Base-by-base conservation (phyloP, 179 eudicot genomes). In the Silene vulgaris region DNA sequence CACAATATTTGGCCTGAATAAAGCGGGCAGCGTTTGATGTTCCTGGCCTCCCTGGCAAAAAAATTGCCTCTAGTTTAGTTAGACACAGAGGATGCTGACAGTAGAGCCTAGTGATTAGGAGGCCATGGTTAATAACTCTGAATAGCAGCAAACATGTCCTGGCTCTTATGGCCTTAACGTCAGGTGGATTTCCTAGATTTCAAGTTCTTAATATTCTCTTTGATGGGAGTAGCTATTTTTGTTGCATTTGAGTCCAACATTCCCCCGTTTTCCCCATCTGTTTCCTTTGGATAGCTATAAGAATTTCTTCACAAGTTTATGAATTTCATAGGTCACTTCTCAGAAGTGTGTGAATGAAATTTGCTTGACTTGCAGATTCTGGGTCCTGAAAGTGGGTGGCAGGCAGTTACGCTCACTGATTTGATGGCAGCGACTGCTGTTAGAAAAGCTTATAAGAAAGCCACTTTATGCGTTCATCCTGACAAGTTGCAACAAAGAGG, bases 401-500 rank as follows among this genome's bases (percentile, higher is more conserved):
- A 90, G 83, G 86, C 97, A 54, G 79, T 90, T 74, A 77, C 97
- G 52, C 81, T 92, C 71, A 87, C 91, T 37, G 99, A 92, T 43
- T 87, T 95, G 67, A 63, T 95, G 73, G 84, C 90, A 61, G 80
- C 91, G 63, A 83, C 80, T 75, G 91, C 97, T 64, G 99, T 95
- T 43, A 90, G 92, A 84, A 95, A 95, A 83, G 94, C 97, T 77
- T 95, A 92, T 80, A 88, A 91, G 74, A 95, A 84, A 82, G 97
- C 99, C 28, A 89, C 90, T 73, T 90, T 95, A 5, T 90, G 88
- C 77, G 99, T 95, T 83, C 99, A 95, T 82, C 99, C 99, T 77
- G 99, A 95, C 80, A 95, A 95, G 78, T 74, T 95, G 84, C 99
- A 95, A 81, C 99, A 95, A 74, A 83, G 97, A 77, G 96, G 96